phyloP scores from a whole-genome alignment of 2,329 filamentous ascomycete genomes.

The Nannizzia gypsea region DNA sequence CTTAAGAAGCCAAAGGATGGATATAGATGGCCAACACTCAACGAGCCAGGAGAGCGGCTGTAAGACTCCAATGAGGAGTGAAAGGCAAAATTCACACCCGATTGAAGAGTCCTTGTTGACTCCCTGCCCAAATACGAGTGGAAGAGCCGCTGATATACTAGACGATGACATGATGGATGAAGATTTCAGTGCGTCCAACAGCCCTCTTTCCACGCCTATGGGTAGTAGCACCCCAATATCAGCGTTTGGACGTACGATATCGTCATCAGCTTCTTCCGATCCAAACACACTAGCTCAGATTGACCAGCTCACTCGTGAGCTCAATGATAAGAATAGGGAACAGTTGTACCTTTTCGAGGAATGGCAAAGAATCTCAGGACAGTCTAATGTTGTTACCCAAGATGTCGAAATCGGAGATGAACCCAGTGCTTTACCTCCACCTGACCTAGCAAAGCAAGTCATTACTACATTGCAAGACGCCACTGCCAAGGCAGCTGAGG shows the following conservation, averaged over 20 bases:
- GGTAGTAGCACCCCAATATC: background rate
- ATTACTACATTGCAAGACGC: constrained; percentile 26
- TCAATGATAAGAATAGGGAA: constrained; percentile 30
- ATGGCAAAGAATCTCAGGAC: constrained; percentile 24
- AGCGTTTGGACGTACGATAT: constrained; percentile 6
- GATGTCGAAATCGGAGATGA: background rate
- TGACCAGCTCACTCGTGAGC: constrained; percentile 23
- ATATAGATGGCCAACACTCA: background rate
- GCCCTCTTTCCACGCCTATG: constrained; percentile 5
- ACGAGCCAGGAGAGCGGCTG: background rate
- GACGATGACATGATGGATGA: constrained; percentile 1
- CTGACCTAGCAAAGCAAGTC: constrained; percentile 29
- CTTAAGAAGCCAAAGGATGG: constrained; percentile 16
- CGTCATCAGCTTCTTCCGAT: constrained; percentile 7
- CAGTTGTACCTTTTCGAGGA: constrained; percentile 31
- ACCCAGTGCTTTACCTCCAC: constrained; percentile 23
- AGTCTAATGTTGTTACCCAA: constrained; percentile 14
- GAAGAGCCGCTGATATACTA: background rate
- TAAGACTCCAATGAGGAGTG: background rate
- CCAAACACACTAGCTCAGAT: constrained; percentile 7
- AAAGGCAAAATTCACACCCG: background rate
- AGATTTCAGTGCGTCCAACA: background rate
- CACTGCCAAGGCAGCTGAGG: constrained; percentile 29
- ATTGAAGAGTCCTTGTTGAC: background rate
- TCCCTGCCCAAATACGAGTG: background rate